Conservation (phyloP, 2,329 filamentous ascomycete genomes). For the Diaporthe eres region DNA sequence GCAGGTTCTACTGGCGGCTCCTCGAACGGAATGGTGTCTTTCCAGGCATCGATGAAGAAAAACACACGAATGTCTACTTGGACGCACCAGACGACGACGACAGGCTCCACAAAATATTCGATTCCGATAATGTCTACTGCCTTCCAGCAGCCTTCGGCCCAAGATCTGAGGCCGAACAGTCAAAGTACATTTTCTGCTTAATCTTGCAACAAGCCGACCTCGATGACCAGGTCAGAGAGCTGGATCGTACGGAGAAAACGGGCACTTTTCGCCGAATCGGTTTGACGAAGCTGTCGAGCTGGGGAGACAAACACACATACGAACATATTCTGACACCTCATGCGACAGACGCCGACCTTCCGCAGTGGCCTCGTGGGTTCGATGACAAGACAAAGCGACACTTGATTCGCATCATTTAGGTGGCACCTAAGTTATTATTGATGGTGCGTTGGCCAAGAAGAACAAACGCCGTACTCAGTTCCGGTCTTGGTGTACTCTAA, state of each 20-base stretch:
- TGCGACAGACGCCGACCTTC: background rate
- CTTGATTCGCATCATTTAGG: background rate
- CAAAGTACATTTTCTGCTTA: slow-evolving; percentile 30
- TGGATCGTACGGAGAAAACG: no score
- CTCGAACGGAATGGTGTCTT: background rate
- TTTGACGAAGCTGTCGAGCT: slow-evolving; percentile 20
- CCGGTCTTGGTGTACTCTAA: background rate
- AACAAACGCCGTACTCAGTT: no score
- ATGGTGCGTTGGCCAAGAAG: background rate
- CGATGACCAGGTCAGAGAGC: background rate
- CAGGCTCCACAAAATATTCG: background rate
- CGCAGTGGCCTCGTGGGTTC: background rate
- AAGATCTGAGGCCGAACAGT: background rate
- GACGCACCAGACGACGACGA: slow-evolving; percentile 17
- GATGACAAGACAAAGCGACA: background rate
- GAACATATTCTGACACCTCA: background rate
- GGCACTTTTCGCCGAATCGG: slow-evolving; percentile 17
- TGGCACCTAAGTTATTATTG: no score
- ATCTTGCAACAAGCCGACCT: background rate
- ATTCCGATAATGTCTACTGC: background rate
- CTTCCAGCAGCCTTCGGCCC: slow-evolving; percentile 7
- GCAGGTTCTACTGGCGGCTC: slow-evolving; percentile 4
- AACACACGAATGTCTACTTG: slow-evolving; percentile 13
- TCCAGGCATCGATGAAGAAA: background rate
- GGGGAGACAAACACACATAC: background rate